phyloP scores from a whole-genome alignment of 768 basidiomycete genomes.

The Saitozyma sp. region DNA sequence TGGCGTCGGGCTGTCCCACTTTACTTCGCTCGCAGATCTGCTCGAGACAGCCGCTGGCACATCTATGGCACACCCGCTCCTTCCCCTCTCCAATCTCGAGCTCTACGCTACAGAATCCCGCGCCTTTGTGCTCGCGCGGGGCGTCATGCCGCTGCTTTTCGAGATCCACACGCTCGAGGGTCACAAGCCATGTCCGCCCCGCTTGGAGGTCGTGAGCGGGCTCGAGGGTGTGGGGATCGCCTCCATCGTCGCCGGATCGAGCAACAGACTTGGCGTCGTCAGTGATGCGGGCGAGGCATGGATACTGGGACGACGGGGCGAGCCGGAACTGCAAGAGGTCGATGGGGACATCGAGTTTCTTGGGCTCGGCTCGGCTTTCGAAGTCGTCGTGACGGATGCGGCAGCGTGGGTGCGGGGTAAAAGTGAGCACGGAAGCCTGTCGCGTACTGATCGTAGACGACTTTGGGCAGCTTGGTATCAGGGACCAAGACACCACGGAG shows the following conservation, averaged over 20 bases:
- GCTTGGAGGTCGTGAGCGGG: constrained; percentile 18
- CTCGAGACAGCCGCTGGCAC: background rate
- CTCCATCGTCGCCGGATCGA: constrained; percentile 12
- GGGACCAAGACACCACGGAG: background rate
- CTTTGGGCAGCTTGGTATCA: constrained; percentile 28
- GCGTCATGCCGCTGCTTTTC: constrained; percentile 16
- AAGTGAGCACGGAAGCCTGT: constrained; percentile 22
- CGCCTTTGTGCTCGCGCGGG: constrained; percentile 15
- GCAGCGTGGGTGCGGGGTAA: constrained; percentile 23
- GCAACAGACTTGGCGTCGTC: constrained; percentile 25
- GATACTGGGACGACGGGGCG: constrained; percentile 11
- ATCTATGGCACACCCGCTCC: constrained; percentile 14
- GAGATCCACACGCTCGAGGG: constrained; percentile 14
- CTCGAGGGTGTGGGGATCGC: constrained; percentile 29
- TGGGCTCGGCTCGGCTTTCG: constrained; percentile 30
- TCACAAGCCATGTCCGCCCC: background rate
- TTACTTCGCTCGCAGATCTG: constrained; percentile 14
- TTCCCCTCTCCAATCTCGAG: constrained; percentile 3
- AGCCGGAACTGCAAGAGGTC: constrained; percentile 20
- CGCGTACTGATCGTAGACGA: constrained; percentile 19
- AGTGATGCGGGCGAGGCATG: constrained; percentile 28
- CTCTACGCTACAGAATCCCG: constrained; percentile 34
- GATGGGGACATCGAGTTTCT: constrained; percentile 24
- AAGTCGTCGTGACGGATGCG: constrained; percentile 30
- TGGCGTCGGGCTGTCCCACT: constrained; percentile 13